Conservation (phyloP, 805 yeast species). For the Lipomyces sp. region DNA sequence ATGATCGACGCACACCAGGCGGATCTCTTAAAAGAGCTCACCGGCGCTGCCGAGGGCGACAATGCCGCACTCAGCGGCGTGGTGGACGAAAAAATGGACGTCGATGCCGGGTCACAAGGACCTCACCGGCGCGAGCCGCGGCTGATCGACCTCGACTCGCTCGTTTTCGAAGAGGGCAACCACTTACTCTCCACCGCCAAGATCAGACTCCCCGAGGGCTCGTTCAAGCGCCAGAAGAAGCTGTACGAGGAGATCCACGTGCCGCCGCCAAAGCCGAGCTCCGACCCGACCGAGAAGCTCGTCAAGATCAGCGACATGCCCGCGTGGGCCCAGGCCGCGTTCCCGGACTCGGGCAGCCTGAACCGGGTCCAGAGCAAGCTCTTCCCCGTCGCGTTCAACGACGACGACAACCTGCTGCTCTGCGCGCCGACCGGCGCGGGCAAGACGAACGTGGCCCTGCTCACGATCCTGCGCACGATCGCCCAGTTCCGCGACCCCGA, state of each 20-base stretch:
- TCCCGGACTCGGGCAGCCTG: slow-evolving; percentile 63
- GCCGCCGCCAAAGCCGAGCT: slow-evolving; percentile 72
- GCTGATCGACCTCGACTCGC: slow-evolving; percentile 58
- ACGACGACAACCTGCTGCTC: slow-evolving; percentile 47
- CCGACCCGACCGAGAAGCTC: slow-evolving; percentile 40
- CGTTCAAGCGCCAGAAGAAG: slow-evolving; percentile 69
- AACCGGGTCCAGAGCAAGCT: slow-evolving; percentile 84
- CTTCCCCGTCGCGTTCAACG: slow-evolving; percentile 68
- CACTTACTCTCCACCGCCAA: slow-evolving; percentile 63
- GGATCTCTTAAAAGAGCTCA: slow-evolving; percentile 45
- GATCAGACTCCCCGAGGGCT: slow-evolving; percentile 76
- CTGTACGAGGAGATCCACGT: slow-evolving; percentile 84
- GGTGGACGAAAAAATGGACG: slow-evolving; percentile 29
- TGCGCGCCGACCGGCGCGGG: slow-evolving; percentile 63
- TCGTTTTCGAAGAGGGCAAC: slow-evolving; percentile 69
- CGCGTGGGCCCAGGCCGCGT: slow-evolving; percentile 74
- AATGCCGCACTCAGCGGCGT: slow-evolving; percentile 33
- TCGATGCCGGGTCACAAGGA: neutral
- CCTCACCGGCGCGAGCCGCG: slow-evolving; percentile 39
- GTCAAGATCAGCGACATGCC: slow-evolving; percentile 67
- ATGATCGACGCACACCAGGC: slow-evolving; percentile 47
- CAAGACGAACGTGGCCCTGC: slow-evolving; percentile 75
- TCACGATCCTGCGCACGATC: slow-evolving; percentile 52
- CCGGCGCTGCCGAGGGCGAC: slow-evolving; percentile 28
- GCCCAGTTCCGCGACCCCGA: slow-evolving; percentile 70